Conservation (phyloP, 495 filamentous ascomycete species). For the Neurospora sp. region DNA sequence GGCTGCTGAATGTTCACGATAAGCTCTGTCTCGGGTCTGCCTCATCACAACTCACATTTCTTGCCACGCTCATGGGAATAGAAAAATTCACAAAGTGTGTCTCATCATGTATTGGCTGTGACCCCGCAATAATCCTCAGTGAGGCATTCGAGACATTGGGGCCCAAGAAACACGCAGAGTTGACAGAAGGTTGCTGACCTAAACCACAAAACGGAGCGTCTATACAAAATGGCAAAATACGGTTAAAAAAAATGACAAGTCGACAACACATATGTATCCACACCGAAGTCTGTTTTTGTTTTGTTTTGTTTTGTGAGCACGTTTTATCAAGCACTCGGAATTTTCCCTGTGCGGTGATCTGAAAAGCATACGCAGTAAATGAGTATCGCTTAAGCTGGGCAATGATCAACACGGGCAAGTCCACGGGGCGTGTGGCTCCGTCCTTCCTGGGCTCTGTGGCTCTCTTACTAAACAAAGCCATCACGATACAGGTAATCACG, state of each 20-base stretch:
- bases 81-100: neutral
- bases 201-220: neutral
- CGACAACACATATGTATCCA: neutral
- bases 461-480: neutral
- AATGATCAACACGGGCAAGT: neutral
- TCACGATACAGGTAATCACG: neutral
- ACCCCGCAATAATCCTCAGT: neutral
- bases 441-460: neutral
- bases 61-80: neutral
- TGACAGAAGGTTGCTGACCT: neutral
- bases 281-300: neutral
- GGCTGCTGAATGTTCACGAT: neutral
- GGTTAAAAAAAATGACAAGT: neutral
- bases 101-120: neutral
- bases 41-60: neutral
- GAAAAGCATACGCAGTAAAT: neutral
- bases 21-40: neutral
- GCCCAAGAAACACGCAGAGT: neutral
- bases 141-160: neutral
- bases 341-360: neutral
- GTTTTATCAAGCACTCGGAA: neutral
- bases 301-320: neutral
- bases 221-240: neutral
- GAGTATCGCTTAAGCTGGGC: neutral
- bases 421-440: neutral